Base-by-base conservation (phyloP, 2,329 filamentous ascomycete species). In the Neurospora sp. region DNA sequence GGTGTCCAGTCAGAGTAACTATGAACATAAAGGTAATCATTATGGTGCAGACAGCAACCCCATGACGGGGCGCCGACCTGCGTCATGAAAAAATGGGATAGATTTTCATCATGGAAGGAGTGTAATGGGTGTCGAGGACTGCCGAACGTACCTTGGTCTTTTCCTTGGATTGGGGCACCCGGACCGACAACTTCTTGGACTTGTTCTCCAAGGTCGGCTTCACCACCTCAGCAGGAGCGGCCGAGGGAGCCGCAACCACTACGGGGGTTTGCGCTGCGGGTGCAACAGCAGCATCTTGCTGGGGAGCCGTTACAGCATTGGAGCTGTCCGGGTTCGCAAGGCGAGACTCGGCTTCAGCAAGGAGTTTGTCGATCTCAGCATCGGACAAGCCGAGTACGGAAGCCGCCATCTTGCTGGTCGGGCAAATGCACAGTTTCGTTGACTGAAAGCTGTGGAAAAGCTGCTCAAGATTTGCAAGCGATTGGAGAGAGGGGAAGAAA, bases 61-160 rank as follows among this genome's bases (percentile, higher is more conserved):
- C 92, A 96, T 91, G 85, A 95, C 91, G 92, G 88, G 87, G 86
- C 85, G 86, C 85, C 81, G 83, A 84, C 89, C 89, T 87, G 89
- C 91, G 86, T 93, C 91, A 91, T 91, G 87, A 77, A 81, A 79
- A 80, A 79, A 87, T 90, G 87, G 89, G 87, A 89, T 84, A 85
- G 81, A 84, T 85, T 91, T 91, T 94, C 91, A 88, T 95, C 92
- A 93, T 88, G 81, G 81, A 76, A 77, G 52, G 36, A 9, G 33
- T 33, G 38, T 23, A 66, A 42, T 42, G 40, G 39, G 28, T 39
- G 42, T 66, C 33, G 33, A 68, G 39, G 67, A 67, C 36, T 67
- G 40, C 62, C 66, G 1, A 33, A 69, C 77, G 58, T 78, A 80
- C 79, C 78, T 80, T 80, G 28, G 77, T 74, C 67, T 78, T 75